phyloP scores from a whole-genome alignment of 805 yeast genomes.

The Kregervanrija fluxuum region DNA sequence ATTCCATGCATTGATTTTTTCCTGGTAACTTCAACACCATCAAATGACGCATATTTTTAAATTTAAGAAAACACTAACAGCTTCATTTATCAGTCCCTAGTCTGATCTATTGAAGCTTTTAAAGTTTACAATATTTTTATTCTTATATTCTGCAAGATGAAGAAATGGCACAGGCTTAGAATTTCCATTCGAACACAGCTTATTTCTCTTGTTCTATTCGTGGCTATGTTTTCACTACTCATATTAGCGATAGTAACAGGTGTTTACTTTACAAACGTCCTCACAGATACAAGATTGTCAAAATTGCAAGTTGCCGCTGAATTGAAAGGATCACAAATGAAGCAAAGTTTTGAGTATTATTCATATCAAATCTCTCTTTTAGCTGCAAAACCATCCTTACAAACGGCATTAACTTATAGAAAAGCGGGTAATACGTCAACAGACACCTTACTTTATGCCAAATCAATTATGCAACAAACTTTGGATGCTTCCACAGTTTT shows the following conservation, averaged over 20 bases:
- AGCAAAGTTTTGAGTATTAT: conserved; percentile 54
- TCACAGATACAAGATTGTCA: conserved; percentile 57
- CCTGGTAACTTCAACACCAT: too few species aligned
- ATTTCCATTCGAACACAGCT: conserved; percentile 73
- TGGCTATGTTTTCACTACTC: conserved; percentile 62
- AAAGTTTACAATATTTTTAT: too few species aligned
- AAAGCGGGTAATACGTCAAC: conserved; percentile 66
- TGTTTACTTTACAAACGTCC: conserved; percentile 60
- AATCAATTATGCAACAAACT: conserved; percentile 49
- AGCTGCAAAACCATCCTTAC: conserved; percentile 52
- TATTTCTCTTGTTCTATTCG: conserved; percentile 59
- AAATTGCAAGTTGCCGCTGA: conserved; percentile 73
- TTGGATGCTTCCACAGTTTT: conserved; percentile 57
- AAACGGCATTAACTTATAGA: conserved; percentile 51
- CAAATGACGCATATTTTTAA: too few species aligned
- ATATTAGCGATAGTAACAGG: conserved; percentile 73
- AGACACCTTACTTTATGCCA: conserved; percentile 39
- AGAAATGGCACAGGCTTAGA: conserved; percentile 25
- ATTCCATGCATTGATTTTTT: too few species aligned
- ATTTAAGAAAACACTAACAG: too few species aligned
- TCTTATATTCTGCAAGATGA: too few species aligned
- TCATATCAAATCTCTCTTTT: conserved; percentile 67
- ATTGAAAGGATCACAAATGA: conserved; percentile 71
- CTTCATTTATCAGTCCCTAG: too few species aligned
- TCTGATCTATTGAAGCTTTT: too few species aligned